Base-by-base conservation (phyloP, 1,139 yeast species). In the Candida sp. region DNA sequence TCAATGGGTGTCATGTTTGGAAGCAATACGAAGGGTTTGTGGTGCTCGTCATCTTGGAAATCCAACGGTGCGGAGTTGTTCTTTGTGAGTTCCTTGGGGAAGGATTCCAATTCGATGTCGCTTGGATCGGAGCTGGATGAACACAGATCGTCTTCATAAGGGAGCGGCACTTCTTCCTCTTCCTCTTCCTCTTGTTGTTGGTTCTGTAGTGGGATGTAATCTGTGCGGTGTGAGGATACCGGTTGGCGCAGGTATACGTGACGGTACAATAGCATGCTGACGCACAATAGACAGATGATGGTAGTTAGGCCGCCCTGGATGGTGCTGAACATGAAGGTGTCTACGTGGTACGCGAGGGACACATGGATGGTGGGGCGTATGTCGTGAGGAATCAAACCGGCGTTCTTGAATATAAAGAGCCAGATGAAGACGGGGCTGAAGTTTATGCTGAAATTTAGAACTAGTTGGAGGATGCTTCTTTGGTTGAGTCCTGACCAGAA, bases 391-490 rank as follows among this genome's bases (percentile, higher is more conserved):
- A 86, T 84, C 8, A 75, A 50, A 4, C 83, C 83, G 2, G 90
- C 88, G 58, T 85, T 78, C 61, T 84, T 82, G 67, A 86, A 86
- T 17, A 84, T 75, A 47, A 69, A 54, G 44, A 86, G 66, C 91
- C 91, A 86, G 31, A 77, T 58, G 45, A 83, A 69, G 2, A 86
- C 76, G 0, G 86, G 86, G 5, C 75, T 63, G 63, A 84, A 84
- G 62, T 83, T 84, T 44, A 73, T 54, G 49, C 70, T 58, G 57
- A 84, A 83, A 57, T 77, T 78, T 30, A 80, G 54, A 3, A 74
- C 66, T 11, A 83, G 58, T 9, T 69, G 62, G 8, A 74, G 49
- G 0, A 78, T 48, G 25, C 68, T 67, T 50, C 83, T 60, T 39
- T 70, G 68, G 61, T 82, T 81, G 32, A 71, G 57, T 23, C 78